Evolutionary conservation across 108 stramenopile genomes (phyloP), one percentile per base, ranked within the genome.

Genomic region (Discostella pseudostelligera): DNA sequence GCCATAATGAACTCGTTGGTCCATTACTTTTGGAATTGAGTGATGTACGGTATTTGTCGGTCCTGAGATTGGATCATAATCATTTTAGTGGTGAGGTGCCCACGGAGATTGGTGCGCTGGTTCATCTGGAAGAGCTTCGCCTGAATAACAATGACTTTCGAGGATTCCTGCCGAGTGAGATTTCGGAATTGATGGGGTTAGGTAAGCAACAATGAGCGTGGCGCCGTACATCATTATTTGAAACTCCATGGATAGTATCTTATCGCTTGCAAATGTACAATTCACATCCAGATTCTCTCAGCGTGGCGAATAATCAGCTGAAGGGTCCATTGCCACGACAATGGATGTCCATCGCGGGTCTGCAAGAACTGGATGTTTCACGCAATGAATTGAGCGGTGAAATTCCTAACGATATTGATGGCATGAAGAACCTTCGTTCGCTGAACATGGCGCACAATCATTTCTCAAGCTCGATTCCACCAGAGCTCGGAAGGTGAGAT

Each of bases 401-500:
- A 67, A 47, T 78, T 10, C 69, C 77, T 7, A 56, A 16, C 36
- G 56, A 26, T 9, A 67, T 78, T 11, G 51, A 37, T 37, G 65
- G 56, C 7, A 67, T 70, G 69, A 78, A 70, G 25, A 62, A 67
- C 39, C 56, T 76, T 0, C 56, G 58, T 36, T 67, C 59, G 14
- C 50, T 87, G 37, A 76, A 81, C 20, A 59, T 84, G 42, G 71
- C 75, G 17, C 32, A 68, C 20, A 87, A 84, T 60, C 60, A 76
- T 17, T 46, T 90, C 32, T 55, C 39, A 0, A 84, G 87, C 11
- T 25, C 58, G 5, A 79, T 90, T 39, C 90, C 90, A 9, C 44
- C 75, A 6, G 86, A 84, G 57, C 5, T 92, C 0, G 87, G 84
- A 40, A 48, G 62, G 63, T 65, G 9, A 39, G 63, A 13, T 14